phyloP scores from a whole-genome alignment of 2,329 filamentous ascomycete species.

The Talaromyces sp. region DNA sequence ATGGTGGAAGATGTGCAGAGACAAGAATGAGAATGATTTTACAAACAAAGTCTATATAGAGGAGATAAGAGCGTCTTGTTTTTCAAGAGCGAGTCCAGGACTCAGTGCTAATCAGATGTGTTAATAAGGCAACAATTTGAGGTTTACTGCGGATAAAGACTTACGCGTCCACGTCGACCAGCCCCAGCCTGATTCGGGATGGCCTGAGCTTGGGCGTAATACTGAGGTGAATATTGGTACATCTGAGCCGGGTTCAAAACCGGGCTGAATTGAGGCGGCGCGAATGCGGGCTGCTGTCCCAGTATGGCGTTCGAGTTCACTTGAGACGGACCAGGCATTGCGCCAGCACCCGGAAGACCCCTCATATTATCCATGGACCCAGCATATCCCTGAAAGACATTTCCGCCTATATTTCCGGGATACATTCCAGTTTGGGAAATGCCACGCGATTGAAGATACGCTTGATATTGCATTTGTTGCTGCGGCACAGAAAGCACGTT shows the following conservation, averaged over 20 bases:
- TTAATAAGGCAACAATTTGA: neutral
- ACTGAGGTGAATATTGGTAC: constrained; percentile 54
- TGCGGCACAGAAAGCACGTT: constrained; percentile 41
- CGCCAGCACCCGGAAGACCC: constrained; percentile 35
- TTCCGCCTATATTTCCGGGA: constrained; percentile 39
- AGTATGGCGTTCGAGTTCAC: constrained; percentile 46
- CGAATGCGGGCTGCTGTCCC: constrained; percentile 43
- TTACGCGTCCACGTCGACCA: constrained; percentile 55
- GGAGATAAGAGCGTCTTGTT: neutral
- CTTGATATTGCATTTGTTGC: constrained; percentile 58
- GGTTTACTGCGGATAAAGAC: constrained; percentile 23
- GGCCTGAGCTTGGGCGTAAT: constrained; percentile 43
- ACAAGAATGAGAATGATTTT: constrained; percentile 14
- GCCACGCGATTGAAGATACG: constrained; percentile 47
- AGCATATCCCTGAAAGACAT: constrained; percentile 42
- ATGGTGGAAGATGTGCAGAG: constrained; percentile 23
- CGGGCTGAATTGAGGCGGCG: constrained; percentile 45
- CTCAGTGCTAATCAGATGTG: neutral
- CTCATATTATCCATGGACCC: constrained; percentile 40
- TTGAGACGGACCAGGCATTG: constrained; percentile 34
- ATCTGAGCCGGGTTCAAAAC: constrained; percentile 43
- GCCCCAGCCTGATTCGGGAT: constrained; percentile 45
- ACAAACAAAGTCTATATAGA: constrained; percentile 1
- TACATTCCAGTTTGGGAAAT: constrained; percentile 46
- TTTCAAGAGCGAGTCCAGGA: neutral